Evolutionary conservation across 768 basidiomycete species (phyloP).

Genomic region (Leccinum disarticulatum): DNA sequence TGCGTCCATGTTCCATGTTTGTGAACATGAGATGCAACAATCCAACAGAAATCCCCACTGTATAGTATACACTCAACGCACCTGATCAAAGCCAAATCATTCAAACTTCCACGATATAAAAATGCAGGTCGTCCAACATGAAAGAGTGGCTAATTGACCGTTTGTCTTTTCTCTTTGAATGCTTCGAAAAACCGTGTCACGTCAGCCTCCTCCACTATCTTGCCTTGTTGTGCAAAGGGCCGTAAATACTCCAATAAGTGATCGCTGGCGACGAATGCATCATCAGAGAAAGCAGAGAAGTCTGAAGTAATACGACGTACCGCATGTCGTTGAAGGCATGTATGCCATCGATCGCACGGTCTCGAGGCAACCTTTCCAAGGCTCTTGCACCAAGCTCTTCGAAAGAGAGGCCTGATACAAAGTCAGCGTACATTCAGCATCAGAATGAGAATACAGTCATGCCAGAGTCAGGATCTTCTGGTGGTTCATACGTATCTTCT

Average conservation of each 20-base stretch:
- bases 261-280: slow-evolving; percentile 46
- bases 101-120: background rate
- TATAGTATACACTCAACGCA: background rate
- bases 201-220: slow-evolving; percentile 70
- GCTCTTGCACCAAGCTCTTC: slow-evolving; percentile 86
- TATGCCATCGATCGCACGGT: slow-evolving; percentile 80
- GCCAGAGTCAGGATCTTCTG: slow-evolving; percentile 86
- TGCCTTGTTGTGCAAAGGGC: slow-evolving; percentile 77
- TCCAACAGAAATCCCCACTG: background rate
- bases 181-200: slow-evolving; percentile 66
- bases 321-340: slow-evolving; percentile 83
- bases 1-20: no score
- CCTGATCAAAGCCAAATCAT: background rate
- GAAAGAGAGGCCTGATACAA: slow-evolving; percentile 60
- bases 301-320: slow-evolving; percentile 38
- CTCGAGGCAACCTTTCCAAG: slow-evolving; percentile 69
- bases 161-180: slow-evolving; percentile 36
- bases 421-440: background rate
- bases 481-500: slow-evolving; percentile 83
- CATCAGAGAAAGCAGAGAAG: background rate
- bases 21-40: no score
- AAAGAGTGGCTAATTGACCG: slow-evolving; percentile 1
- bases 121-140: background rate
- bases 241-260: slow-evolving; percentile 68
- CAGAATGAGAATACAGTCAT: background rate